These are phyloP conservation scores for Pyronema domesticum DNA, from an alignment of 495 filamentous ascomycete genomes.

Conservation along the genomic window DNA sequence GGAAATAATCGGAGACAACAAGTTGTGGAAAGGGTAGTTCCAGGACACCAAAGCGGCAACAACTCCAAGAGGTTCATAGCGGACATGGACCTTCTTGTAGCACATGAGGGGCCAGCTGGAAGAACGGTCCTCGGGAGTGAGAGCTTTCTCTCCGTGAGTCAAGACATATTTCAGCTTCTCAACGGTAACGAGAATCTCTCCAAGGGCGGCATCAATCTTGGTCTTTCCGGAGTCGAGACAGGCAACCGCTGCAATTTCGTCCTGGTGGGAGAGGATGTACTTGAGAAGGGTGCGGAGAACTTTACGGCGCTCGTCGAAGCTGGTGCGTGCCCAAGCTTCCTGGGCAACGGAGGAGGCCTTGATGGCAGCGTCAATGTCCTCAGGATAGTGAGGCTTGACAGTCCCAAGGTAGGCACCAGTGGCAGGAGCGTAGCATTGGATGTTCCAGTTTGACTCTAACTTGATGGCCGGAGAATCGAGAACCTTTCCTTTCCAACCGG, in stretches of 20 bases:
- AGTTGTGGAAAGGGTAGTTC: slow-evolving; percentile 95
- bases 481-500: slow-evolving; percentile 39
- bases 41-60: slow-evolving; percentile 86
- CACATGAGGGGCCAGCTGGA: slow-evolving; percentile 75
- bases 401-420: slow-evolving; percentile 67
- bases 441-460: slow-evolving; percentile 36
- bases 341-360: slow-evolving; percentile 59
- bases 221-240: slow-evolving; percentile 97
- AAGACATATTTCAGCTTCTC: slow-evolving; percentile 95
- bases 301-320: slow-evolving; percentile 56
- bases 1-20: slow-evolving; percentile 78
- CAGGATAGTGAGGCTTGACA: slow-evolving; percentile 58
- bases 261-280: slow-evolving; percentile 75
- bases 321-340: slow-evolving; percentile 59
- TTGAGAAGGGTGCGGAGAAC: slow-evolving; percentile 70
- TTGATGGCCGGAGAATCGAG: slow-evolving; percentile 44
- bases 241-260: slow-evolving; percentile 64
- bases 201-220: slow-evolving; percentile 76
- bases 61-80: slow-evolving; percentile 83
- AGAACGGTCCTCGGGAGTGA: slow-evolving; percentile 52
- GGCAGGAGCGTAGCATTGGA: slow-evolving; percentile 81
- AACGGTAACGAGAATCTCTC: slow-evolving; percentile 80
- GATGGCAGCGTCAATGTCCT: slow-evolving; percentile 67
- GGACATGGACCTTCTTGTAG: slow-evolving; percentile 85
- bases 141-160: slow-evolving; percentile 68